phyloP scores from a whole-genome alignment of 192 early-diverging fungal genomes.

The Diversispora epigaea region DNA sequence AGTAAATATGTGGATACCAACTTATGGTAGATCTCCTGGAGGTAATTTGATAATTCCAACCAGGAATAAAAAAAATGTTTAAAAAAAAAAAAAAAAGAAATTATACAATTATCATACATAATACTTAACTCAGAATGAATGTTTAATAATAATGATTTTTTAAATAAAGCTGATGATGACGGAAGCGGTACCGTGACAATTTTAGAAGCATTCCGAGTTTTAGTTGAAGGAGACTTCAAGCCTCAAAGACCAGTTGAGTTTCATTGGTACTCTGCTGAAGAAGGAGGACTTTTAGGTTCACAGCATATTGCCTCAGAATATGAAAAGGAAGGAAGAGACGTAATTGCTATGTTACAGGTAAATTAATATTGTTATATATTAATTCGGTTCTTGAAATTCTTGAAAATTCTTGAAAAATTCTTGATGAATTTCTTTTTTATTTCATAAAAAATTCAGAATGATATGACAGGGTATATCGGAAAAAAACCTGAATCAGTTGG shows the following conservation, averaged over 20 bases:
- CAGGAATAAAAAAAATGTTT: no score
- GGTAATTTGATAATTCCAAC: conserved; percentile 40
- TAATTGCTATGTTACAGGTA: conserved; percentile 81
- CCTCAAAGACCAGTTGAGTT: conserved; percentile 87
- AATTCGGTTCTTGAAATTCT: background rate
- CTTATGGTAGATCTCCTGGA: conserved; percentile 72
- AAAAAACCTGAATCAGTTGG: conserved; percentile 68
- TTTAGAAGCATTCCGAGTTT: conserved; percentile 78
- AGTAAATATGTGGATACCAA: conserved; percentile 82
- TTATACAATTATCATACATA: no score
- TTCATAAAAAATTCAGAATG: conserved; percentile 45
- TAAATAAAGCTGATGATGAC: conserved; percentile 65
- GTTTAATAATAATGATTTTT: conserved; percentile 1
- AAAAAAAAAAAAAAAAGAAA: no score
- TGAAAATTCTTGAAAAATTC: background rate
- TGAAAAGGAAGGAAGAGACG: conserved; percentile 51
- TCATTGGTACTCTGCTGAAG: conserved; percentile 94
- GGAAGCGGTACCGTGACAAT: conserved; percentile 91
- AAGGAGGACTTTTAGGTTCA: conserved; percentile 85
- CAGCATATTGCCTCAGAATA: conserved; percentile 80
- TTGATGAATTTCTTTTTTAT: background rate
- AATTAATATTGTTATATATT: background rate
- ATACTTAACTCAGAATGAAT: no score
- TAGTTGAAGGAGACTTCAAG: conserved; percentile 65
- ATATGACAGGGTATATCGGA: conserved; percentile 90